phyloP scores from a whole-genome alignment of 805 yeast species.

The Candida hungchunana region DNA sequence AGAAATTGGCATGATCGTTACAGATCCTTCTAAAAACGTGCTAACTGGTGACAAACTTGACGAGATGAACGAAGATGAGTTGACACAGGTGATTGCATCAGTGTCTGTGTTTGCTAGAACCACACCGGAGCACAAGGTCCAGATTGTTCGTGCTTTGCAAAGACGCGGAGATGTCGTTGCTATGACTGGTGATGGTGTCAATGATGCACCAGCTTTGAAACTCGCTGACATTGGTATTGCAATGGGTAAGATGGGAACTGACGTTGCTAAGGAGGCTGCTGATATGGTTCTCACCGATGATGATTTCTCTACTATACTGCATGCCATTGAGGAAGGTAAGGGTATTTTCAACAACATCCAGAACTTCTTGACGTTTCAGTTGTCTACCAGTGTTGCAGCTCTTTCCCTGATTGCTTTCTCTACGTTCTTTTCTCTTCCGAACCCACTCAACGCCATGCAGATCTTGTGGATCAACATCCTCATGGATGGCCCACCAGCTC shows the following conservation, averaged over 20 bases:
- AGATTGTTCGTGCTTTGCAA: constrained; percentile 86
- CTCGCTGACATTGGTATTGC: constrained; percentile 95
- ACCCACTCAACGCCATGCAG: constrained; percentile 97
- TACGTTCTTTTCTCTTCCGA: constrained; percentile 82
- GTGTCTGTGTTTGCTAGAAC: constrained; percentile 93
- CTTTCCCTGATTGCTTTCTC: constrained; percentile 82
- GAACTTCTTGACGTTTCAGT: constrained; percentile 89
- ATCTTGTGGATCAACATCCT: constrained; percentile 94
- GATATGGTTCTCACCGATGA: constrained; percentile 98
- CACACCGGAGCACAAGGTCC: constrained; percentile 89
- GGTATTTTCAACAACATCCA: constrained; percentile 96
- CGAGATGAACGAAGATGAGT: constrained; percentile 61
- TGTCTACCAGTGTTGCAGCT: constrained; percentile 95
- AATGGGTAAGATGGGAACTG: constrained; percentile 93
- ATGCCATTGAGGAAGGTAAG: constrained; percentile 96
- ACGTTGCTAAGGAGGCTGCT: constrained; percentile 97
- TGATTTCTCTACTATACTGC: constrained; percentile 89
- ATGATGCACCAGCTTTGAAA: constrained; percentile 97
- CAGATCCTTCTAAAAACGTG: constrained; percentile 60
- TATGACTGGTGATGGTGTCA: constrained; percentile 99
- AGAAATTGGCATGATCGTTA: constrained; percentile 84
- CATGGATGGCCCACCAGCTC: constrained; percentile 99
- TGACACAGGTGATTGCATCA: constrained; percentile 70
- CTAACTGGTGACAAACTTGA: constrained; percentile 85
- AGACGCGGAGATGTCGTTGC: constrained; percentile 93